Evolutionary conservation across 169 alveolate genomes (phyloP), one percentile per base, ranked within the genome.

Genomic region (Eimeria zaria): DNA sequence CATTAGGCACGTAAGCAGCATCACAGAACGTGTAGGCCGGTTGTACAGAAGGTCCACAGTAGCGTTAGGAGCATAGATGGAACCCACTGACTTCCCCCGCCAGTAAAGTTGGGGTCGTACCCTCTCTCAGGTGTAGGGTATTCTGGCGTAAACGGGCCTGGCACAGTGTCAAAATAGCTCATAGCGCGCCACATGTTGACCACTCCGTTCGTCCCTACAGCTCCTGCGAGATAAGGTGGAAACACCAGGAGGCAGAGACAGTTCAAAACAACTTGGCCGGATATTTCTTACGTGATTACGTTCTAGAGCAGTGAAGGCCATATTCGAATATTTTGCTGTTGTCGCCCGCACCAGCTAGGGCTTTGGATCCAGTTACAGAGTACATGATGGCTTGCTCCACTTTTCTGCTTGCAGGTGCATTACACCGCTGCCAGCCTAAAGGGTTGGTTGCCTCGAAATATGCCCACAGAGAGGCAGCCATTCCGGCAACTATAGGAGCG

Each of bases 401-500:
- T 12, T 88, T 88, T 30, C 89, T 62, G 84, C 96, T 93, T 24
- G 89, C 73, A 22, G 64, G 78, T 36, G 81, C 81, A 30, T 80
- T 83, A 53, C 48, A 44, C 58, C 22, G 62, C 46, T 64, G 93
- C 96, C 96, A 93, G 78, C 96, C 96, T 27, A 55, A 30, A n/a
- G 96, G 96, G 16, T 64, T 76, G n/a, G 94, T 69, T 22, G 81
- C 60, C 94, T 93, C 96, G 64, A 93, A 93, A 51, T 81, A 88
- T 4, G 84, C 64, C 96, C 97, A 96, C 41, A 97, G 71, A 41
- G 97, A 89, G 22, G 97, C 98, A 24, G 98, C 98, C 71, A 96
- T 95, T 27, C 98, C 98, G 14, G 97, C 73, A 41, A 97, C 97
- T 41, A 97, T 76, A 18, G 98, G 98, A 46, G 97, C 98, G 51